Conservation (phyloP, 169 alveolate species). For the Plasmodium gallinaceum region DNA sequence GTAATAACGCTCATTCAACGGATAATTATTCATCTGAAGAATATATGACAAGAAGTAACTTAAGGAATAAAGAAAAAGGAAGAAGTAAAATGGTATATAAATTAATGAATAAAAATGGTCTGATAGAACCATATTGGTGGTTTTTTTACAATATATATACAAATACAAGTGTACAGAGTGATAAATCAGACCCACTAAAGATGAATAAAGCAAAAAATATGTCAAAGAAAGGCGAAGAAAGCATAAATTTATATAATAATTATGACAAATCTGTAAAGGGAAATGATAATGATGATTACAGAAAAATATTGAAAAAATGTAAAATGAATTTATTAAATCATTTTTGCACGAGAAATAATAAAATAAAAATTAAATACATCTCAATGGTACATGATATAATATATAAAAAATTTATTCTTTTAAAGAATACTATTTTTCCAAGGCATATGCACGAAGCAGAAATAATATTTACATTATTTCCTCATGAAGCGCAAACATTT, state of each 20-base stretch:
- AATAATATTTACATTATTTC: slow-evolving; percentile 50
- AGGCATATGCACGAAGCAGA: slow-evolving; percentile 40
- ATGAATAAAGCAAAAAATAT: background rate
- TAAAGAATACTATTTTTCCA: slow-evolving; percentile 55
- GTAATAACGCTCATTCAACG: slow-evolving; percentile 55
- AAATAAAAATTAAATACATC: slow-evolving; percentile 51
- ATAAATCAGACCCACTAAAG: background rate
- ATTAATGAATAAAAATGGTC: slow-evolving; percentile 55
- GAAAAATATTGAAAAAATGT: slow-evolving; percentile 24
- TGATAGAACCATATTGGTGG: slow-evolving; percentile 76
- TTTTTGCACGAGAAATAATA: slow-evolving; percentile 18
- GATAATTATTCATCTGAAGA: slow-evolving; percentile 70
- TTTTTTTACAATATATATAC: slow-evolving; percentile 63
- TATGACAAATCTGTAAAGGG: background rate
- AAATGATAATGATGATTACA: background rate
- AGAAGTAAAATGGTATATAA: slow-evolving; percentile 39
- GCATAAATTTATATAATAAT: background rate
- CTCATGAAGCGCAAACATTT: slow-evolving; percentile 53
- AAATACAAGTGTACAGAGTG: slow-evolving; percentile 46
- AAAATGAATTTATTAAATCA: slow-evolving; percentile 38
- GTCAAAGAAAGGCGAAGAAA: background rate
- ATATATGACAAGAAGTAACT: slow-evolving; percentile 19
- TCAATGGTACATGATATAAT: slow-evolving; percentile 70
- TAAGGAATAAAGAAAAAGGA: slow-evolving; percentile 17
- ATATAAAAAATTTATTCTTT: slow-evolving; percentile 52